Conservation (phyloP, 225 moss, liverwort and hornwort genomes). For the Physcomitrellopsis africana region DNA sequence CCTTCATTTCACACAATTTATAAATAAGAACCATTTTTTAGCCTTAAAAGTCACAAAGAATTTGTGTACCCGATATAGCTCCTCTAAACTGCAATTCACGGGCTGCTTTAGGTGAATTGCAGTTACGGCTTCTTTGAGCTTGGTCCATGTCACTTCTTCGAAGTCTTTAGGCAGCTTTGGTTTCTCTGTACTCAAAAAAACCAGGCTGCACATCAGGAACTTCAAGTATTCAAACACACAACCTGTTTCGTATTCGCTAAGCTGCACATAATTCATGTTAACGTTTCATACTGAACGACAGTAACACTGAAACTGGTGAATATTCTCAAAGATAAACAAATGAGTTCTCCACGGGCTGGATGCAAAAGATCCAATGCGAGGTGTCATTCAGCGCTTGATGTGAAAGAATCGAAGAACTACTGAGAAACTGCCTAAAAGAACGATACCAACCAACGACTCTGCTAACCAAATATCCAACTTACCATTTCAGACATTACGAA, state of each 20-base stretch:
- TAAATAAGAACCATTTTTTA: background rate
- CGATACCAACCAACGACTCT: background rate
- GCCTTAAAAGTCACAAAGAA: constrained; percentile 17
- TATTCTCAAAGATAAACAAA: constrained; percentile 8
- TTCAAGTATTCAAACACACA: background rate
- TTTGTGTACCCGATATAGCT: constrained; percentile 79
- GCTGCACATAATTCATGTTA: background rate
- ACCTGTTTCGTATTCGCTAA: background rate
- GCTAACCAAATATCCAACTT: background rate
- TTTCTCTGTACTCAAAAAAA: constrained; percentile 70
- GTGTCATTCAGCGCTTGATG: background rate
- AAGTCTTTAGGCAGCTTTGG: constrained; percentile 94
- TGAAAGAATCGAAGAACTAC: background rate
- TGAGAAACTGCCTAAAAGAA: background rate
- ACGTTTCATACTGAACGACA: background rate
- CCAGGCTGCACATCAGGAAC: constrained; percentile 28
- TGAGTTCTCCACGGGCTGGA: constrained; percentile 1
- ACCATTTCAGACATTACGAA: background rate
- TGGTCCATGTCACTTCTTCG: constrained; percentile 95
- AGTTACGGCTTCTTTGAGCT: constrained; percentile 92
- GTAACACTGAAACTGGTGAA: background rate
- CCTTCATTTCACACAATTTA: background rate
- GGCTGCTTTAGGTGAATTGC: constrained; percentile 98
- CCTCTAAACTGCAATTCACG: constrained; percentile 96
- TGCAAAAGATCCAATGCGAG: constrained; percentile 20